These are phyloP conservation scores for Cyberlindnera amylophila DNA, from an alignment of 805 yeast species.

Conservation along the genomic window DNA sequence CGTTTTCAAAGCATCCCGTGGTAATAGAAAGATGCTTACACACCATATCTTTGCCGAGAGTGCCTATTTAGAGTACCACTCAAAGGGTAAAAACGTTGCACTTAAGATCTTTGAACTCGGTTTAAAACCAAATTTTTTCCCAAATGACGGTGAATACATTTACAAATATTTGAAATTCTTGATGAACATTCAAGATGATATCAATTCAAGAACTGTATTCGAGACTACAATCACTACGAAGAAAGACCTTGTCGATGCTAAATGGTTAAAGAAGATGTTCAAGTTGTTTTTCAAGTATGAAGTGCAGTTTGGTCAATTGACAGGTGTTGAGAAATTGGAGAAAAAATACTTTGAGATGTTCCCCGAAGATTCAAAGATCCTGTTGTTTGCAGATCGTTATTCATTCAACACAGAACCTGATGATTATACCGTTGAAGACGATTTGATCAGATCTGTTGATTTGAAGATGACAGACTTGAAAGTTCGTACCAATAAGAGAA, in stretches of 20 bases:
- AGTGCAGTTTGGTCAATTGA: constrained; percentile 63
- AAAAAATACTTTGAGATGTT: constrained; percentile 61
- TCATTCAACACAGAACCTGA: constrained; percentile 26
- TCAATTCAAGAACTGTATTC: constrained; percentile 73
- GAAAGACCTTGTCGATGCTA: constrained; percentile 24
- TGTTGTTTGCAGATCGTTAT: constrained; percentile 35
- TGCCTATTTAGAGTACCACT: constrained; percentile 76
- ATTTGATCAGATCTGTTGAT: constrained; percentile 28
- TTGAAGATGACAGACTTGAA: constrained; percentile 13
- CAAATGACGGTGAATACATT: constrained; percentile 57
- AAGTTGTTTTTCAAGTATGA: constrained; percentile 65
- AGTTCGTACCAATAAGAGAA: constrained; percentile 5
- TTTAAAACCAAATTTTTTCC: constrained; percentile 46
- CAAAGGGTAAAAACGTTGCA: constrained; percentile 53
- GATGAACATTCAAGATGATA: constrained; percentile 60
- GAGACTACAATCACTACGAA: constrained; percentile 61
- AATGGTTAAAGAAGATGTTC: constrained; percentile 44
- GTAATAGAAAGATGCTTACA: constrained; percentile 48
- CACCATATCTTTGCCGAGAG: constrained; percentile 77
- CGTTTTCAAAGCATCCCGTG: constrained; percentile 66
- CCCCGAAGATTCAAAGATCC: constrained; percentile 47
- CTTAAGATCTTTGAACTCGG: constrained; percentile 77
- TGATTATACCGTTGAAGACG: constrained; percentile 19
- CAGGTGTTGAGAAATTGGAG: constrained; percentile 63
- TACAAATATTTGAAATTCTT: constrained; percentile 70